Evolutionary conservation across 176 grass and related monocot genomes (phyloP).

Genomic region (Areca catechu): DNA sequence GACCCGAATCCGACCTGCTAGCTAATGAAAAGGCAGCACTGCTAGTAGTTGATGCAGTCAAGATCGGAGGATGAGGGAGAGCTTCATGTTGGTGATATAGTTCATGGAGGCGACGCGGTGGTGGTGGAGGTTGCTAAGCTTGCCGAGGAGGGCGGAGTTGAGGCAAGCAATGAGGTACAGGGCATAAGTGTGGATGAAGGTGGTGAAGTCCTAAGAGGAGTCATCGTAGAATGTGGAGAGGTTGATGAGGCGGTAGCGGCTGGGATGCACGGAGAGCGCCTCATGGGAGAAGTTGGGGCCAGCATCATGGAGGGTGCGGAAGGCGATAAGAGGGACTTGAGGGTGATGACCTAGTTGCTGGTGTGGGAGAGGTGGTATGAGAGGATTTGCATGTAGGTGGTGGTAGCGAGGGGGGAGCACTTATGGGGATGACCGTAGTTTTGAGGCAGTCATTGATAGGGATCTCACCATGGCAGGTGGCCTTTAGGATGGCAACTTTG

Average conservation of each 20-base stretch:
- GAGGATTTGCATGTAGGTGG: conserved; percentile 16
- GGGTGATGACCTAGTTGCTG: too few species aligned
- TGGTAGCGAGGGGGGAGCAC: conserved; percentile 11
- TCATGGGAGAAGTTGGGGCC: too few species aligned
- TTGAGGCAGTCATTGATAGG: conserved; percentile 13
- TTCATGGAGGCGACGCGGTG: not conserved
- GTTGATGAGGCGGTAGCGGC: conserved; percentile 21
- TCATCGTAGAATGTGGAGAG: conserved; percentile 27
- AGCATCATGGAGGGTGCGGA: too few species aligned
- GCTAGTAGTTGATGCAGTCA: conserved; percentile 26
- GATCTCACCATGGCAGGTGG: conserved; percentile 32
- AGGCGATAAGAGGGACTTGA: too few species aligned
- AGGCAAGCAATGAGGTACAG: conserved; percentile 31
- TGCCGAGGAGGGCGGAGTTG: conserved; percentile 19
- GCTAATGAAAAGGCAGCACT: too few species aligned
- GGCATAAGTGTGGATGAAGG: conserved; percentile 23
- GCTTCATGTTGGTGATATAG: conserved; percentile 5
- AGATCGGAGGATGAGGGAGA: too few species aligned
- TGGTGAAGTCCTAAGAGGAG: conserved; percentile 31
- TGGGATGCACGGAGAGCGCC: not conserved
- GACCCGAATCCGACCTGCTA: too few species aligned
- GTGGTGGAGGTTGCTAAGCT: conserved; percentile 13
- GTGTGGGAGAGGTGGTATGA: conserved; percentile 29
- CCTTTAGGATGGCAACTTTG: too few species aligned
- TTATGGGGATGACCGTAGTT: conserved; percentile 15